These are phyloP conservation scores for Lichenothelia convexa DNA, from an alignment of 495 filamentous ascomycete species.

Conservation along the genomic window DNA sequence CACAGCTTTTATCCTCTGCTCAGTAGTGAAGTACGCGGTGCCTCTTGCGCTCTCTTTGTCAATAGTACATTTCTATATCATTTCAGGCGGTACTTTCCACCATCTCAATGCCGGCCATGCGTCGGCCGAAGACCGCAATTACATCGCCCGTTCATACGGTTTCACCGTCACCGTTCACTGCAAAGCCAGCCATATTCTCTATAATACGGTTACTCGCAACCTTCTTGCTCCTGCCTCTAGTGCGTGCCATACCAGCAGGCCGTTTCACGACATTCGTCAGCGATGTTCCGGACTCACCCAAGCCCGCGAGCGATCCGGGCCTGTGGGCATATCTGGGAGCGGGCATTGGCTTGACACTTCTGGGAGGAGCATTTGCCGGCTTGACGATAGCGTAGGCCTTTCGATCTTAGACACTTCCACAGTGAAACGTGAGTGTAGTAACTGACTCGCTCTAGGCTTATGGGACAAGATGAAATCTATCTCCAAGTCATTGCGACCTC, in stretches of 20 bases:
- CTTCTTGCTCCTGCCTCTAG: not conserved
- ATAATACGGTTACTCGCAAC: too few relatives aligned
- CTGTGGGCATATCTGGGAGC: constrained; percentile 56
- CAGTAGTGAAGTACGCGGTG: too few relatives aligned
- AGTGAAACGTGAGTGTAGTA: not conserved
- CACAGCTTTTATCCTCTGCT: too few relatives aligned
- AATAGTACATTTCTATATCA: too few relatives aligned
- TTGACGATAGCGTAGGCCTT: constrained; percentile 62
- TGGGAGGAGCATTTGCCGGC: constrained; percentile 88
- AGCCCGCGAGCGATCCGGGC: constrained; percentile 32
- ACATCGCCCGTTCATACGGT: too few relatives aligned
- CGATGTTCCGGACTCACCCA: constrained; percentile 10
- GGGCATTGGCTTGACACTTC: constrained; percentile 56
- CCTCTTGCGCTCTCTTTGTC: too few relatives aligned
- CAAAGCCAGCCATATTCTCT: too few relatives aligned
- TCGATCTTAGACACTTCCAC: not conserved
- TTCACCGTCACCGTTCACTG: too few relatives aligned
- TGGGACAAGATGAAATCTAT: constrained; percentile 90
- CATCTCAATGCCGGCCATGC: too few relatives aligned
- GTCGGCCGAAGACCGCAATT: too few relatives aligned
- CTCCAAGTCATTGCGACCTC: constrained; percentile 81
- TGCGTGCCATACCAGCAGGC: not conserved
- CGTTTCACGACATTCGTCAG: not conserved
- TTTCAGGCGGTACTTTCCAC: too few relatives aligned
- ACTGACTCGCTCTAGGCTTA: constrained; percentile 27